Conservation (phyloP, 2,329 filamentous ascomycete genomes). For the Ambrosiella beaveri region DNA sequence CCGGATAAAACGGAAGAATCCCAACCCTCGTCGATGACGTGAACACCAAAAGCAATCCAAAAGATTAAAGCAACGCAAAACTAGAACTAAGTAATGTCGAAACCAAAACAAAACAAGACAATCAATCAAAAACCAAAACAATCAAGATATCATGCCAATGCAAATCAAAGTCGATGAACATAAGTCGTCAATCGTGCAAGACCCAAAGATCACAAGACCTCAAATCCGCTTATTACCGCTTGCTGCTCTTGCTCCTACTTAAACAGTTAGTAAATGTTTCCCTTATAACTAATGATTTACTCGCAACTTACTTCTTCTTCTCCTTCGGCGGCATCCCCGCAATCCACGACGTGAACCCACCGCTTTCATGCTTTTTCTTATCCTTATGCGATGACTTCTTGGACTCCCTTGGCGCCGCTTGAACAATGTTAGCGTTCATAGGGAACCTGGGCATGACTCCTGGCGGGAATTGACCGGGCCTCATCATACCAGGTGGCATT, state of each 20-base stretch:
- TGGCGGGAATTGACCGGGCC: background rate
- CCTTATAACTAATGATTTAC: too few relatives aligned
- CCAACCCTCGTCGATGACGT: too few relatives aligned
- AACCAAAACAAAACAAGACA: too few relatives aligned
- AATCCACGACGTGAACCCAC: background rate
- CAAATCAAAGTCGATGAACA: too few relatives aligned
- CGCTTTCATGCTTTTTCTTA: background rate
- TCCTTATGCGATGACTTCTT: constrained; percentile 2
- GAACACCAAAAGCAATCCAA: too few relatives aligned
- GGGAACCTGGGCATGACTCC: background rate
- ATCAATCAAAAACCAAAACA: too few relatives aligned
- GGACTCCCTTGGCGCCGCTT: constrained; percentile 1
- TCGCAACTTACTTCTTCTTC: background rate
- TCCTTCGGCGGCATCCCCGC: background rate
- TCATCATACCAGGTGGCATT: background rate
- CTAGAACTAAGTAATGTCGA: too few relatives aligned
- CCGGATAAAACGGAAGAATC: too few relatives aligned
- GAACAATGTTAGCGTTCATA: background rate
- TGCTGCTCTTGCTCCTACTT: background rate
- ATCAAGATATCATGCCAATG: too few relatives aligned
- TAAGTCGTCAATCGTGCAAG: constrained; percentile 15
- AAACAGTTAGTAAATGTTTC: background rate
- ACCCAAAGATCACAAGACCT: constrained; percentile 8
- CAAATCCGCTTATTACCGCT: constrained; percentile 5
- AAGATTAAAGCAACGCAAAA: too few relatives aligned